Evolutionary conservation across 2,329 filamentous ascomycete genomes (phyloP).

Genomic region (Phaeoacremonium minimum): DNA sequence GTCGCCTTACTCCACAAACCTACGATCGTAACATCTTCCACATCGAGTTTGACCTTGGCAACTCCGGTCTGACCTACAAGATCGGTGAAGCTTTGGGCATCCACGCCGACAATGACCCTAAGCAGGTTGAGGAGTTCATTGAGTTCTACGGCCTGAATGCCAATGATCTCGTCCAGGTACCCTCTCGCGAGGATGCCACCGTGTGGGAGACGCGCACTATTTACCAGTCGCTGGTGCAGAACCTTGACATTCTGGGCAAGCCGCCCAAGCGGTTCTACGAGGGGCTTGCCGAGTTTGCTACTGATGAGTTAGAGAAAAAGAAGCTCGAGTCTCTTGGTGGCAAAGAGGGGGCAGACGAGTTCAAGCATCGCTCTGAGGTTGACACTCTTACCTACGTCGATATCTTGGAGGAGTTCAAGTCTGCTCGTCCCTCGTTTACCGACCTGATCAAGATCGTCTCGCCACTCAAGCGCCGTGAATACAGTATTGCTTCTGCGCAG

Average conservation of each 20-base stretch:
- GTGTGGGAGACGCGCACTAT: constrained; percentile 85
- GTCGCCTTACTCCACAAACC: constrained; percentile 77
- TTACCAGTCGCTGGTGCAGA: constrained; percentile 86
- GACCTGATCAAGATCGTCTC: constrained; percentile 83
- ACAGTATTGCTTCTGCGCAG: constrained; percentile 98
- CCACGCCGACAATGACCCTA: constrained; percentile 86
- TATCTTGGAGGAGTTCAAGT: constrained; percentile 82
- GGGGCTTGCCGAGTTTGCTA: constrained; percentile 78
- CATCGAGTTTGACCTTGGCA: constrained; percentile 94
- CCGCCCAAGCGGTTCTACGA: constrained; percentile 99
- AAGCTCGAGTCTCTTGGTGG: constrained; percentile 73
- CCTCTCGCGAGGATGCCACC: constrained; percentile 71
- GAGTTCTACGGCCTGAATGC: constrained; percentile 80
- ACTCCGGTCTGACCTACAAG: constrained; percentile 89
- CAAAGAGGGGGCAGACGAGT: constrained; percentile 77
- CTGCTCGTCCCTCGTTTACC: constrained; percentile 82
- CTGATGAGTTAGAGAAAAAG: constrained; percentile 76
- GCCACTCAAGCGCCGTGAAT: constrained; percentile 94
- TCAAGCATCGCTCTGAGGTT: constrained; percentile 87
- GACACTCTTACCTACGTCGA: constrained; percentile 92
- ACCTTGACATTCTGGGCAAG: constrained; percentile 93
- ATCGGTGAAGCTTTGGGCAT: constrained; percentile 97
- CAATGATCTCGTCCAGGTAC: constrained; percentile 84
- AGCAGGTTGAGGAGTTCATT: constrained; percentile 80
- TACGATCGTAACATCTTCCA: constrained; percentile 99